These are phyloP conservation scores for Diaporthe sp. DNA, from an alignment of 2,329 filamentous ascomycete species.

Conservation along the genomic window DNA sequence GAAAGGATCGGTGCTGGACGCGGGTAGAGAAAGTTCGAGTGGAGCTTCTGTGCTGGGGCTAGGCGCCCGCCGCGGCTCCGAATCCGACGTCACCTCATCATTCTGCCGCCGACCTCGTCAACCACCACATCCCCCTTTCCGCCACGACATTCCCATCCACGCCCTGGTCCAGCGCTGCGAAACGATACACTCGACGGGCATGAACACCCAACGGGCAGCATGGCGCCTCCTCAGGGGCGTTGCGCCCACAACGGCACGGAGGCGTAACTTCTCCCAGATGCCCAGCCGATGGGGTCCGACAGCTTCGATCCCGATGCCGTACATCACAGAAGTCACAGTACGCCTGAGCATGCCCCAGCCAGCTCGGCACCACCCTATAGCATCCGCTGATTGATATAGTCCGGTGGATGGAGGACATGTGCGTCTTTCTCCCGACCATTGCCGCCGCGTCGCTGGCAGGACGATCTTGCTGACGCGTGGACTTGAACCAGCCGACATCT, in stretches of 20 bases:
- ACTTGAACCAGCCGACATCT: slow-evolving; percentile 75
- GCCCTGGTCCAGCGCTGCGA: background rate
- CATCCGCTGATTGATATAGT: slow-evolving; percentile 58
- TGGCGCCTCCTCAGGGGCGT: slow-evolving; percentile 49
- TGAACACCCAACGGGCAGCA: slow-evolving; percentile 50
- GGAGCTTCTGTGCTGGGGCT: background rate
- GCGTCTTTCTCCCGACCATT: slow-evolving; percentile 47
- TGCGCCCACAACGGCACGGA: slow-evolving; percentile 43
- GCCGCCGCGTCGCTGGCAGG: background rate
- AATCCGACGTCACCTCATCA: slow-evolving; percentile 31
- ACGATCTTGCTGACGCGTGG: slow-evolving; percentile 40
- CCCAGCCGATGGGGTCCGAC: slow-evolving; percentile 45
- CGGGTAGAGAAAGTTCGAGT: background rate
- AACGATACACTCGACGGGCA: slow-evolving; percentile 35
- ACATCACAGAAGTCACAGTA: slow-evolving; percentile 67
- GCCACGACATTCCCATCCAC: slow-evolving; percentile 2
- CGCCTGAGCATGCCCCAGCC: slow-evolving; percentile 35
- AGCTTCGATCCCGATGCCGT: slow-evolving; percentile 65
- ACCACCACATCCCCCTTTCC: background rate
- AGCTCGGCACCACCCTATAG: background rate
- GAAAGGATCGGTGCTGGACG: background rate
- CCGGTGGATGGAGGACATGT: slow-evolving; percentile 83
- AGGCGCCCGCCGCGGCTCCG: slow-evolving; percentile 13
- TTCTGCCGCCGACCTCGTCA: slow-evolving; percentile 3
- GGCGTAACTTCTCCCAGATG: slow-evolving; percentile 56